These are phyloP conservation scores for Cryphonectria radicalis DNA, from an alignment of 2,329 filamentous ascomycete species.

Conservation along the genomic window DNA sequence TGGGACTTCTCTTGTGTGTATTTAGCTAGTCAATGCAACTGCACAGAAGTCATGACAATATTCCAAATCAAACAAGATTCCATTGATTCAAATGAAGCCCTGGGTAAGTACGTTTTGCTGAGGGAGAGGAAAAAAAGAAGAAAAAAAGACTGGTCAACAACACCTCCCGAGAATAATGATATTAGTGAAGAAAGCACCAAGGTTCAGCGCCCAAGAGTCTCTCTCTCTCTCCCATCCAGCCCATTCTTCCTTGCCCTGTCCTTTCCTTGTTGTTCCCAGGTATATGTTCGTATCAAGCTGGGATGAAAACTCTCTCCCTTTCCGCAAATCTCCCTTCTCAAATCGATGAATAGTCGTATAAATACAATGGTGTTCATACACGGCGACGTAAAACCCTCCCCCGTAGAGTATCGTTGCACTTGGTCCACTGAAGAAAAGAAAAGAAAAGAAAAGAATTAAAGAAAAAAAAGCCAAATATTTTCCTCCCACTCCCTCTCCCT, in stretches of 20 bases:
- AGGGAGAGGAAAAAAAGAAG: too few species aligned
- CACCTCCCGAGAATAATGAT: neutral
- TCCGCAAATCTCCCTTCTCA: neutral
- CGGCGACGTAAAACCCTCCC: neutral
- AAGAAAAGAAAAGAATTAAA: too few species aligned
- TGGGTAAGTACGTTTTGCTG: neutral
- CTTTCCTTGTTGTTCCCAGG: neutral
- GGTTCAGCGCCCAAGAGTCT: neutral
- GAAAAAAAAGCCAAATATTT: constrained; percentile 2
- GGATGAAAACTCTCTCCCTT: neutral
- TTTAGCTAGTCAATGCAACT: neutral
- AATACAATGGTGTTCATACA: constrained; percentile 5
- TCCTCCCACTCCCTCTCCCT: neutral
- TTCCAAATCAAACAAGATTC: neutral
- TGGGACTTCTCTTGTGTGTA: neutral
- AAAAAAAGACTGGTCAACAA: neutral
- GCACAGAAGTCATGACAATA: neutral
- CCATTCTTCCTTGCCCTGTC: neutral
- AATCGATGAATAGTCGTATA: neutral
- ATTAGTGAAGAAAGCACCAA: neutral
- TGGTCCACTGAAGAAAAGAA: too few species aligned
- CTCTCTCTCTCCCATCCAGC: neutral
- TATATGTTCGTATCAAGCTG: constrained; percentile 3
- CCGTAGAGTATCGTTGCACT: neutral
- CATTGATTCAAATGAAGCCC: constrained; percentile 1